A percentile compares a stretch with the other conserved stretches of the same genome.
Conservation (phyloP, 176 grass and related monocot genomes). For the Bonia amplexicaulis region DNA sequence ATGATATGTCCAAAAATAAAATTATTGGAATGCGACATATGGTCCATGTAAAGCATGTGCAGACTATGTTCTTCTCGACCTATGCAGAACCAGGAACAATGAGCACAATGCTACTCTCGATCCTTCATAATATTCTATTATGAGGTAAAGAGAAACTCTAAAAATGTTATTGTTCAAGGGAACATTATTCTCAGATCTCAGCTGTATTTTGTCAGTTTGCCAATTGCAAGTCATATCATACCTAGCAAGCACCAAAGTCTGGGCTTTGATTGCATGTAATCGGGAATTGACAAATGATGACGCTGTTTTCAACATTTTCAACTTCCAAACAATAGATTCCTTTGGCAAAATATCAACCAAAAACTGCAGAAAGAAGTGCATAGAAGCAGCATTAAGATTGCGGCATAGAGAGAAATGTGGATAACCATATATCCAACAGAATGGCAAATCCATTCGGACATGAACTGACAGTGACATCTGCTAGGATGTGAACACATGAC, state of each 20-base stretch:
- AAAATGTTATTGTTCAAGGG: neutral
- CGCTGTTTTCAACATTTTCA: constrained; percentile 66
- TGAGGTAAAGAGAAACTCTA: neutral
- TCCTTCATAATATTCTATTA: neutral
- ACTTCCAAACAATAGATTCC: constrained; percentile 66
- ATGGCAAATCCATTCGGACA: neutral
- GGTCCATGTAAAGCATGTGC: neutral
- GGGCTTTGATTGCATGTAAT: constrained; percentile 70
- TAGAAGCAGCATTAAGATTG: neutral
- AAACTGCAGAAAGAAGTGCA: constrained; percentile 39
- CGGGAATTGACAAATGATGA: constrained; percentile 76
- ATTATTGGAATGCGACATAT: neutral
- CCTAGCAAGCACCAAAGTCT: constrained; percentile 83
- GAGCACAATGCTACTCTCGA: neutral
- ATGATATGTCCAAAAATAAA: neutral
- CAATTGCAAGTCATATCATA: constrained; percentile 19
- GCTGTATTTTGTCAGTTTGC: neutral
- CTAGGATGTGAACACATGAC: neutral
- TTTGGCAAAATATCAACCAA: constrained; percentile 65
- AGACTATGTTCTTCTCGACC: neutral
- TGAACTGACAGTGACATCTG: neutral
- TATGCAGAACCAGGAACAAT: neutral
- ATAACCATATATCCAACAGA: neutral
- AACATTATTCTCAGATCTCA: neutral
- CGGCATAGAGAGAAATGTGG: neutral